Conservation (phyloP, 768 basidiomycete species). For the Pleurotus cornucopiae region DNA sequence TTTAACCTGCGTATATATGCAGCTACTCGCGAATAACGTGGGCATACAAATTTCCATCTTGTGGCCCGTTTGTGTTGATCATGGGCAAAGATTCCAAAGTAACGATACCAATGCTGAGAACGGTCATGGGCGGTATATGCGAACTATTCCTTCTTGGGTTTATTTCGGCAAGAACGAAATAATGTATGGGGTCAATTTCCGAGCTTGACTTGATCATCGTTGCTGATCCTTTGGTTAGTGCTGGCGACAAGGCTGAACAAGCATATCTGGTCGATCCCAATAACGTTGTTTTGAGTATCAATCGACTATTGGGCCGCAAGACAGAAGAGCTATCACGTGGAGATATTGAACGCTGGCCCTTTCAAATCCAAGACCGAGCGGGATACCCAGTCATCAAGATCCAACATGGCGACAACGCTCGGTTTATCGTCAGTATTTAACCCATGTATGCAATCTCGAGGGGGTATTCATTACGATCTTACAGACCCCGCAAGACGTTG, state of each 20-base stretch:
- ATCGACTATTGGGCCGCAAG: slow-evolving; percentile 53
- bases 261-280: background rate
- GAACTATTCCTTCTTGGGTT: background rate
- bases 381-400: slow-evolving; percentile 51
- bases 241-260: background rate
- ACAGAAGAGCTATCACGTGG: slow-evolving; percentile 42
- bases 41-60: background rate
- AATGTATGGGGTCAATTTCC: background rate
- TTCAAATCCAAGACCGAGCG: slow-evolving; percentile 36
- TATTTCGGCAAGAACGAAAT: background rate
- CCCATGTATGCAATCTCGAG: background rate
- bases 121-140: background rate
- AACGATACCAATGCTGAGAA: background rate
- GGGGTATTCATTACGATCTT: background rate
- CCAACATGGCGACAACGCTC: slow-evolving; percentile 50
- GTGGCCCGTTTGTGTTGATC: background rate
- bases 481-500: slow-evolving; percentile 62
- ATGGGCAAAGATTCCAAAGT: background rate
- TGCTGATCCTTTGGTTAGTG: background rate
- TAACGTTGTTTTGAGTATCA: slow-evolving; percentile 43
- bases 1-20: background rate
- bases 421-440: slow-evolving; percentile 38
- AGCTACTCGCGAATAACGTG: slow-evolving; percentile 1
- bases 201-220: background rate
- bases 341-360: slow-evolving; percentile 50